These are phyloP conservation scores for Phaseolus lunatus DNA, from an alignment of 306 rosid genomes.

Conservation along the genomic window DNA sequence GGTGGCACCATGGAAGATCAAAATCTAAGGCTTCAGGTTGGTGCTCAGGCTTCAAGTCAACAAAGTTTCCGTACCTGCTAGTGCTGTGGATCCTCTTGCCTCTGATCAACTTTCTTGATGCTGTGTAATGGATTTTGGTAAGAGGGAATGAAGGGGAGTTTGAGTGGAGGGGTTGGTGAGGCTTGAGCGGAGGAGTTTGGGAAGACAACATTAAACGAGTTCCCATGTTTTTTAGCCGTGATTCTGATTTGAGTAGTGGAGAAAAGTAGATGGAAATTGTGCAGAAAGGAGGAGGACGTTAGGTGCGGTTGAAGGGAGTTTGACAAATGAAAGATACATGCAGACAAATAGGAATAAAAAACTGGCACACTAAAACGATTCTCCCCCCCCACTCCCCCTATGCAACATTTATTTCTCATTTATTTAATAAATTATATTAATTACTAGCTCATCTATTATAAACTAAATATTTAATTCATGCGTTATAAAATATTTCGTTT, in stretches of 20 bases:
- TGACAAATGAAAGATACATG: slow-evolving; percentile 22
- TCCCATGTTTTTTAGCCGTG: slow-evolving; percentile 47
- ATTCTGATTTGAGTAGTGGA: slow-evolving; percentile 32
- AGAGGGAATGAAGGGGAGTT: slow-evolving; percentile 42
- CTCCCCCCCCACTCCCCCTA: slow-evolving; percentile 6
- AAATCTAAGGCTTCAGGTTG: slow-evolving; percentile 53
- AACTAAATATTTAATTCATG: too few species aligned
- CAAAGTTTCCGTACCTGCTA: slow-evolving; percentile 65
- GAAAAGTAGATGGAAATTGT: not conserved
- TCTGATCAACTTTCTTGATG: slow-evolving; percentile 33
- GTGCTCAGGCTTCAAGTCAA: slow-evolving; percentile 62
- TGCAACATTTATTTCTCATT: not conserved
- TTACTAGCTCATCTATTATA: not conserved
- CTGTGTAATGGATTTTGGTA: slow-evolving; percentile 26
- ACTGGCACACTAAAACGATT: slow-evolving; percentile 38
- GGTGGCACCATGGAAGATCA: slow-evolving; percentile 66
- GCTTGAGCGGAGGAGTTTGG: slow-evolving; percentile 43
- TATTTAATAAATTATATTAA: too few species aligned
- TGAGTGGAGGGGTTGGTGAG: slow-evolving; percentile 42
- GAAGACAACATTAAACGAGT: slow-evolving; percentile 44
- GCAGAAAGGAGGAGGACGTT: slow-evolving; percentile 9
- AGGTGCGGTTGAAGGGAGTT: not conserved
- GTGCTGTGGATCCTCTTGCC: slow-evolving; percentile 41
- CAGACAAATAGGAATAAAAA: slow-evolving; percentile 55
- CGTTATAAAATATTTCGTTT: too few species aligned